These are phyloP conservation scores for Penstemon davidsonii DNA, from an alignment of 257 asterid species.

Conservation along the genomic window DNA sequence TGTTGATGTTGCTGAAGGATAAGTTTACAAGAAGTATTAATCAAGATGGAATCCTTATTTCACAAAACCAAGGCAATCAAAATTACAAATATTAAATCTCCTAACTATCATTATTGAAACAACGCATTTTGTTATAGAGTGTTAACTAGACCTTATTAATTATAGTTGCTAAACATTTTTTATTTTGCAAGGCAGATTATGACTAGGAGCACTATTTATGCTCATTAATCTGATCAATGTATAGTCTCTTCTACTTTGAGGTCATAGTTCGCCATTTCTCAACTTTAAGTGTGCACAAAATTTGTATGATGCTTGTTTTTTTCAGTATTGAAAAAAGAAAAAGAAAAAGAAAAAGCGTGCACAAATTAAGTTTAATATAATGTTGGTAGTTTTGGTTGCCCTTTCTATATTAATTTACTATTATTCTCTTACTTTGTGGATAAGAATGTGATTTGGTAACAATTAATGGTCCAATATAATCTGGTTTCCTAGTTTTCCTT, in stretches of 20 bases:
- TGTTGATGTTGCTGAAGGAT: too few relatives aligned
- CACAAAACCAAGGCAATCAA: too few relatives aligned
- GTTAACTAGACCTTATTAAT: too few relatives aligned
- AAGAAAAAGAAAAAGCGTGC: too few relatives aligned
- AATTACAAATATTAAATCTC: too few relatives aligned
- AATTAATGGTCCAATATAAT: conserved; percentile 11
- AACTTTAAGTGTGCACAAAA: conserved; percentile 2
- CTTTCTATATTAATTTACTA: neutral
- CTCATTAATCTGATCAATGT: conserved; percentile 7
- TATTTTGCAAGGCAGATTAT: conserved; percentile 25
- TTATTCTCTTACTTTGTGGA: conserved; percentile 11
- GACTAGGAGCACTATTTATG: conserved; percentile 22
- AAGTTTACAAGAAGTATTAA: neutral
- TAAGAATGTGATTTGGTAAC: conserved; percentile 8
- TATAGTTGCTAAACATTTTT: conserved; percentile 5
- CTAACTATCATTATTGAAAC: too few relatives aligned
- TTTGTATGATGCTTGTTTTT: too few relatives aligned
- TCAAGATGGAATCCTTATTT: neutral
- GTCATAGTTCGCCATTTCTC: conserved; percentile 20
- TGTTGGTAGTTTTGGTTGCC: conserved; percentile 11
- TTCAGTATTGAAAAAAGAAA: too few relatives aligned
- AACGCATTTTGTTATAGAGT: too few relatives aligned
- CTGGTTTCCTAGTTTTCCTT: conserved; percentile 17
- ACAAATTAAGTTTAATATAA: conserved; percentile 2
- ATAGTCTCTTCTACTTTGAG: neutral